phyloP scores from a whole-genome alignment of 331 rosid species.

The Pyrus hybrid region DNA sequence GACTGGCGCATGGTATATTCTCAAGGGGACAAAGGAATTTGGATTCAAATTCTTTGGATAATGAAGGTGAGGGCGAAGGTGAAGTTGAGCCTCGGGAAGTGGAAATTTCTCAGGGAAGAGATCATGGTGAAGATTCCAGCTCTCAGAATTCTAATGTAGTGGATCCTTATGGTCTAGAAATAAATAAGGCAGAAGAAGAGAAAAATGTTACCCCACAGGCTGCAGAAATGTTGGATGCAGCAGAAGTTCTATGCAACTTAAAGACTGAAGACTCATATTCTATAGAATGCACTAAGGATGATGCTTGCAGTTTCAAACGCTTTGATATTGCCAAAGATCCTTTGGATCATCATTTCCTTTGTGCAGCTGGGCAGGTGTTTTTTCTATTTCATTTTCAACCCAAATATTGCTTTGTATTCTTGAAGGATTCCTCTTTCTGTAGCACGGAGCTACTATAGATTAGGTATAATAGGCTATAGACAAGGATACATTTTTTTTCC shows the following conservation, averaged over 20 bases:
- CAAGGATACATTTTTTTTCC: neutral
- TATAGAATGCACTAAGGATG: conserved; percentile 30
- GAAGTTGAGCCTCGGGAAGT: conserved; percentile 31
- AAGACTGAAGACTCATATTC: conserved; percentile 34
- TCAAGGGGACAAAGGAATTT: conserved; percentile 64
- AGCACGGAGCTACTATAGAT: neutral
- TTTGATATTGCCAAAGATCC: conserved; percentile 87
- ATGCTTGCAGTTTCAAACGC: conserved; percentile 56
- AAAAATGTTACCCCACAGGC: conserved; percentile 28
- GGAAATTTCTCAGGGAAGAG: conserved; percentile 26
- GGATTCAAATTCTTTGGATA: conserved; percentile 38
- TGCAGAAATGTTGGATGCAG: conserved; percentile 35
- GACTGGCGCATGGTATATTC: conserved; percentile 87
- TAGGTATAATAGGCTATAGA: neutral
- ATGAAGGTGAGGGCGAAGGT: conserved; percentile 36
- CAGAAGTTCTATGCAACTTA: conserved; percentile 32
- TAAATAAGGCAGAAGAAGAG: conserved; percentile 28
- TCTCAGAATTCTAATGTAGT: conserved; percentile 31
- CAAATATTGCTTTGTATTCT: neutral
- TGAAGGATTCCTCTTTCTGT: neutral
- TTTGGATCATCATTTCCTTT: conserved; percentile 69
- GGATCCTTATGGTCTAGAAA: conserved; percentile 26
- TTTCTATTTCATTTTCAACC: neutral
- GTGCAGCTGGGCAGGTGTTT: conserved; percentile 74
- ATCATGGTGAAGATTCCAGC: conserved; percentile 36